Percentiles rank a stretch among this genome's conserved stretches.
Evolutionary conservation across 164 flowering plant genomes (phyloP).

Genomic region (Vitis cinerea): DNA sequence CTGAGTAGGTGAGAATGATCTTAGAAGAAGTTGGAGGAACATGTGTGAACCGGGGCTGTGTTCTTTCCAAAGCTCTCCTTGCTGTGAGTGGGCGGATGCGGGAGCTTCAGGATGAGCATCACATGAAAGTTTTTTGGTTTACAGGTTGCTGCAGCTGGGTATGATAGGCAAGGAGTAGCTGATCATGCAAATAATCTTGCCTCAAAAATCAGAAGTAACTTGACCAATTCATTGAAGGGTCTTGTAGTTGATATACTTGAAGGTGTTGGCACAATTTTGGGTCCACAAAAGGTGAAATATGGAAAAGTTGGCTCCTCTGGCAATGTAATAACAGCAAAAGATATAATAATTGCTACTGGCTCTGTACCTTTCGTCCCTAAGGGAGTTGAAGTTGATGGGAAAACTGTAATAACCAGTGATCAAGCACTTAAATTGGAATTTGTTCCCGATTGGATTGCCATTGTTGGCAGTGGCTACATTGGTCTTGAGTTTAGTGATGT

Average conservation of each 20-base stretch:
- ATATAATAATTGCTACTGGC: slow-evolving; percentile 96
- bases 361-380: slow-evolving; percentile 98
- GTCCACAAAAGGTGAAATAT: slow-evolving; percentile 91
- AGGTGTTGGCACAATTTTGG: slow-evolving; percentile 82
- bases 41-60: slow-evolving; percentile 99
- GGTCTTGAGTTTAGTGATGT: slow-evolving; percentile 99
- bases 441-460: slow-evolving; percentile 98
- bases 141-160: slow-evolving; percentile 85
- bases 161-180: slow-evolving; percentile 94
- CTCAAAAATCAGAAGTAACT: slow-evolving; percentile 75
- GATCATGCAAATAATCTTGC: slow-evolving; percentile 97
- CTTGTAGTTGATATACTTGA: slow-evolving; percentile 94
- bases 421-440: slow-evolving; percentile 95
- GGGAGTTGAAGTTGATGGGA: slow-evolving; percentile 99
- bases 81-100: slow-evolving; percentile 98
- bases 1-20: no score
- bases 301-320: slow-evolving; percentile 68
- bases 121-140: slow-evolving; percentile 56
- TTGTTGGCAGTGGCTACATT: slow-evolving; percentile 98
- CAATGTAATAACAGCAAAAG: slow-evolving; percentile 74
- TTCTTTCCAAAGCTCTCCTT: slow-evolving; percentile 96
- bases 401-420: slow-evolving; percentile 95
- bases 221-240: slow-evolving; percentile 95
- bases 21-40: slow-evolving; percentile 71
- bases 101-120: slow-evolving; percentile 88